Percentiles rank a stretch among this genome's conserved stretches.
These are phyloP conservation scores for Aspergillus puulaauensis DNA, from an alignment of 2,329 filamentous ascomycete species.

Conservation along the genomic window DNA sequence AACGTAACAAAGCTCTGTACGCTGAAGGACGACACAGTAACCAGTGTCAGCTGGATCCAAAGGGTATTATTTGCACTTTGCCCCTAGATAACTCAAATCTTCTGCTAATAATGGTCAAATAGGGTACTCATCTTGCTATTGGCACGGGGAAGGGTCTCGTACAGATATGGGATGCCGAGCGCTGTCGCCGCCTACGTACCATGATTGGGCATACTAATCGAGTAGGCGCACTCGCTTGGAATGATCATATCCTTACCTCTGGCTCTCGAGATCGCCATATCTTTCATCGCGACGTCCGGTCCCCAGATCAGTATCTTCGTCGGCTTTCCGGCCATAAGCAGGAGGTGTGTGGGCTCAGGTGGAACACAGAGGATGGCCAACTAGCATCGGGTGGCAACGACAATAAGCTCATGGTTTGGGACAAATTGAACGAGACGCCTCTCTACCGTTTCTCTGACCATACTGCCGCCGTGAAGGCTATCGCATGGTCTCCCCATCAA, in stretches of 20 bases:
- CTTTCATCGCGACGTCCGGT: constrained; percentile 91
- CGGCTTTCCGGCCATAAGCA: constrained; percentile 94
- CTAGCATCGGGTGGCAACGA: constrained; percentile 95
- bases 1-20: constrained; percentile 93
- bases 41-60: constrained; percentile 98
- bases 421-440: constrained; percentile 88
- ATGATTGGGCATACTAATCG: constrained; percentile 96
- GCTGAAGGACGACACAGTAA: constrained; percentile 87
- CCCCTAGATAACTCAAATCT: not conserved
- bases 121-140: constrained; percentile 90
- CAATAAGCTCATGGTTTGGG: constrained; percentile 99
- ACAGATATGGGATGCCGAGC: constrained; percentile 96
- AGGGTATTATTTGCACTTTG: constrained; percentile 50
- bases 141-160: constrained; percentile 93
- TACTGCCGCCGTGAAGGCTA: constrained; percentile 93
- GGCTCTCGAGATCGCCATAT: constrained; percentile 92
- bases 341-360: constrained; percentile 93
- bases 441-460: constrained; percentile 94
- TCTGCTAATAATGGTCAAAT: constrained; percentile 15
- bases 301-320: constrained; percentile 83
- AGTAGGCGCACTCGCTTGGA: constrained; percentile 94
- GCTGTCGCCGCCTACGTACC: constrained; percentile 78
- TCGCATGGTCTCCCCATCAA: constrained; percentile 96
- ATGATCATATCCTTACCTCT: constrained; percentile 94
- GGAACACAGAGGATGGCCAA: constrained; percentile 95